Base-by-base conservation (phyloP, 2,329 filamentous ascomycete genomes). In the Aspergillus fructus region DNA sequence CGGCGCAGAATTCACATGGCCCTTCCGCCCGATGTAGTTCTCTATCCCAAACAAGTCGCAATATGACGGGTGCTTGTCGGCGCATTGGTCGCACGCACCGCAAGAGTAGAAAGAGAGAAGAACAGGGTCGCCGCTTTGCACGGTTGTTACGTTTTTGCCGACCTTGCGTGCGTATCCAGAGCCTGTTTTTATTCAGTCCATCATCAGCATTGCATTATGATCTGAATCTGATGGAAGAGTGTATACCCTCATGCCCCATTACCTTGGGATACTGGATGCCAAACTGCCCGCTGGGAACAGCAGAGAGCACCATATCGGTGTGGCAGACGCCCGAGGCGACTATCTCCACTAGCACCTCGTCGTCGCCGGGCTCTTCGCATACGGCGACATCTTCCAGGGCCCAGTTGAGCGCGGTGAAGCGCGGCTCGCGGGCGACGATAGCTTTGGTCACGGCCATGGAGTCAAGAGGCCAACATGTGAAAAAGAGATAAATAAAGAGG, bases 101-200 rank as follows among this genome's bases (percentile, higher is more conserved):
- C 75, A 78, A 49, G 63, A 69, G 7, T 64, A 65, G 43, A 69
- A 76, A 1, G 68, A 71, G 2, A 77, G 64, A 5, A 78, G 60
- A 3, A 77, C 73, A 6, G 65, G 62, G 56, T 67, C 53, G 40
- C 67, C 58, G 41, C 59, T 0, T 9, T 30, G 17, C 1, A 69
- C 46, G 1, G 41, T 46, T 12, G 56, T 60, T 2, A 65, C 49
- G 34, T 64, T 60, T 1, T 49, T 58, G 4, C 65, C 64, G 4
- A 65, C 23, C 3, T 42, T 41, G 0, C 49, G 52, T 11, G 60
- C 58, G 11, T 63, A 56, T 1, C 66, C 64, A 4, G 63, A 59
- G 9, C 70, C 68, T 54, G 39, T 9, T 24, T 24, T 21, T 40
- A 13, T 8, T n/a, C 21, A 27, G 8, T 8, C 40, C n/a, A 43